Base-by-base conservation (phyloP, 1,284 basidiomycete genomes). In the Ustilago vetiveriae region DNA sequence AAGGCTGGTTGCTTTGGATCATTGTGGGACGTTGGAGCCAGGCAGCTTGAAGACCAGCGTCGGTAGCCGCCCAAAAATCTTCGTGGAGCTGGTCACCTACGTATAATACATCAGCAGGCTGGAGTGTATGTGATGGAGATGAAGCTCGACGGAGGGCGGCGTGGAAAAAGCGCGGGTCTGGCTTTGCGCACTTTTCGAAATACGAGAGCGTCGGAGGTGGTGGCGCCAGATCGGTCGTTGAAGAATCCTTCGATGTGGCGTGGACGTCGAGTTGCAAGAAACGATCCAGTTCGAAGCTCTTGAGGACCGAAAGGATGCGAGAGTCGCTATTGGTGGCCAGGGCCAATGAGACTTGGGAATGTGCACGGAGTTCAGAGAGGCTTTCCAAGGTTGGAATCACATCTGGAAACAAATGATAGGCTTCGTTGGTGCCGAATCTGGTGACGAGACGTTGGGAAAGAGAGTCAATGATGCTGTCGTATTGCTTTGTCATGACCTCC, bases 11-110 rank as follows among this genome's bases (percentile, higher is more conserved):
- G 50, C 66, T 60, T 17, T 69, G 52, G 26, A 29, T 10, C 3
- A n/a, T 41, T 19, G 29, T 16, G 19, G 40, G 29, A 19, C 69
- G 45, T 37, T 68, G 59, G n/a, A 75, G 36, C 73, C 73, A 75
- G 4, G 60, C 53, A 0, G 70, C 62, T 48, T 67, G 55, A 1
- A 72, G 44, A 9, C 67, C 66, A 13, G 66, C 70, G 17, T 66
- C 51, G 21, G 56, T 58, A 9, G 73, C 65, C 0, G 58, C 73
- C 66, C 66, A 68, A 21, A 70, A 72, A 29, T 75, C 73, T 49
- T 75, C 70, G 17, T 69, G 29, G 8, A 75, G 54, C 43, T 75
- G 73, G 26, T 75, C 70, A 30, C 73, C 73, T 3, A 75, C 66
- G 47, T 73, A 75, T 14, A 75, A 42, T 7, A 62, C 70, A 7